Base-by-base conservation (phyloP, 225 moss, liverwort and hornwort genomes). In the Pleurozium schreberi region DNA sequence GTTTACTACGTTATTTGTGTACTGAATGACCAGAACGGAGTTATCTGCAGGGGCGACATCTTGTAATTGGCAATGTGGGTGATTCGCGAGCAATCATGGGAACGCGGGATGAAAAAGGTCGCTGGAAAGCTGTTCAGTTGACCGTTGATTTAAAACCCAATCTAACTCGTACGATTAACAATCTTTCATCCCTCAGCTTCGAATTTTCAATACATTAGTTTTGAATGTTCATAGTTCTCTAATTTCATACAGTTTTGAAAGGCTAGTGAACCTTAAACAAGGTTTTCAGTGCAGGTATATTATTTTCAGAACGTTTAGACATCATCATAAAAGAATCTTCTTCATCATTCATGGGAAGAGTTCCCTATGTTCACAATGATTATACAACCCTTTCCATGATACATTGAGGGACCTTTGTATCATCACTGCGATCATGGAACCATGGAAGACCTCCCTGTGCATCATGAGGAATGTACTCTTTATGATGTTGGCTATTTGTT, bases 71-170 rank as follows among this genome's bases (percentile, higher is more conserved):
- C 62, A 94, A 94, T 75, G 92, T 94, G 50, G 94, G 94, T 16
- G 94, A 94, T 61, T 94, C 92, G 66, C 91, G 92, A 81, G 94
- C 94, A 75, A 90, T 94, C 64, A 80, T 94, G 94, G 94, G 92
- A 57, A 89, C 85, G 80, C 89, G 76, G 70, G 90, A 90, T 86
- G 92, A 86, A 55, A 69, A 86, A 26, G 90, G 91, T 60, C 31
- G 85, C 81, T 92, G 87, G 92, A 88, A 80, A 90, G 92, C 91
- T 85, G 85, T 91, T 67, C 92, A 94, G 69, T 75, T 94, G 86
- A 94, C 94, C 21, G 92, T 92, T 84, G 94, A 94, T 85, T 91
- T 94, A 86, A 92, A 94, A 89, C 94, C 94, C 85, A 91, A 89
- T 73, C 83, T 94, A 55, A 91, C 92, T 85, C 90, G 92, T 94